Conservation (phyloP, 1,139 yeast genomes). For the Lodderomyces elongisporus region DNA sequence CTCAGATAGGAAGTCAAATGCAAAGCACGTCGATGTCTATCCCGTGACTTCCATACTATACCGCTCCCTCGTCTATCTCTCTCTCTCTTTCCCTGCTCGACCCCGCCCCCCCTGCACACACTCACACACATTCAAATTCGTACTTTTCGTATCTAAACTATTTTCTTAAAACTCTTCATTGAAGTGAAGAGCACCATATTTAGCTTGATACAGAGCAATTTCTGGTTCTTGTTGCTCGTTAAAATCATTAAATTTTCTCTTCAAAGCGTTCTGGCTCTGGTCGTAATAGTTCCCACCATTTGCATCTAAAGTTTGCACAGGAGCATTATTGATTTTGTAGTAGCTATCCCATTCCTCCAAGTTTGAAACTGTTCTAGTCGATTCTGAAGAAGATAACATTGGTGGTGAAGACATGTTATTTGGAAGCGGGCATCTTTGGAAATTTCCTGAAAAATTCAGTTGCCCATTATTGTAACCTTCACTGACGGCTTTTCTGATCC, state of each 20-base stretch:
- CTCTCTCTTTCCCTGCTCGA: no score
- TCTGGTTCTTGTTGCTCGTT: slow-evolving; percentile 13
- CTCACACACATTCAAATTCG: no score
- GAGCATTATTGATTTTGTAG: slow-evolving; percentile 13
- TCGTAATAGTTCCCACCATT: slow-evolving; percentile 9
- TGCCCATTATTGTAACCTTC: slow-evolving; percentile 66
- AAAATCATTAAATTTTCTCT: slow-evolving; percentile 34
- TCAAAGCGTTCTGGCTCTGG: slow-evolving; percentile 11
- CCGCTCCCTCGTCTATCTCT: no score
- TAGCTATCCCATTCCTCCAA: slow-evolving; percentile 15
- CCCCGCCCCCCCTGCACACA: no score
- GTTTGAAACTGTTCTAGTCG: slow-evolving; percentile 28
- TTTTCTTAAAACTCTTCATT: slow-evolving; percentile 41
- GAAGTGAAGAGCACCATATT: slow-evolving; percentile 42
- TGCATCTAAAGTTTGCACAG: slow-evolving; percentile 18
- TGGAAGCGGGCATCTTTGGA: slow-evolving; percentile 51
- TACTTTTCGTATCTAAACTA: no score
- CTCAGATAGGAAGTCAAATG: no score
- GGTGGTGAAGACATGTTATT: slow-evolving; percentile 35
- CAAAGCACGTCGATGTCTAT: no score
- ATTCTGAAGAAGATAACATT: slow-evolving; percentile 31
- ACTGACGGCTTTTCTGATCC: slow-evolving; percentile 62
- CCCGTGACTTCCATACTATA: no score
- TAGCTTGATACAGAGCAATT: slow-evolving; percentile 16
- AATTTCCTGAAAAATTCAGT: slow-evolving; percentile 12